phyloP scores from a whole-genome alignment of 169 alveolate genomes.

The Eimeria falciformis region DNA sequence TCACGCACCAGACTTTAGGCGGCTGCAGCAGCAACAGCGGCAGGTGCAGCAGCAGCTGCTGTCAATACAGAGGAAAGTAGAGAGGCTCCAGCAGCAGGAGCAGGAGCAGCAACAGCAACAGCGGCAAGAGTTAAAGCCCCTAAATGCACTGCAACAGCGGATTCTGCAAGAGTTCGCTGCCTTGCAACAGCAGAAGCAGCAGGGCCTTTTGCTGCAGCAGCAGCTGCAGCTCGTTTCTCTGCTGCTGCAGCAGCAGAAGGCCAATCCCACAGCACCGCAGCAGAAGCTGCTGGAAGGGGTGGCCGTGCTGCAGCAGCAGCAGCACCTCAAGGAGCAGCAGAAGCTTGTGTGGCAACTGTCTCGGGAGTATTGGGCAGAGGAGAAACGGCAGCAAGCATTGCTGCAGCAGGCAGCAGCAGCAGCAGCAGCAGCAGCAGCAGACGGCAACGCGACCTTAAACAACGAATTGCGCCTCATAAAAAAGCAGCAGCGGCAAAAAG shows the following conservation, averaged over 20 bases:
- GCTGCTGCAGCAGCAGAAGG: constrained; percentile 47
- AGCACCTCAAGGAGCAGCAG: constrained; percentile 34
- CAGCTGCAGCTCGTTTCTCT: constrained; percentile 61
- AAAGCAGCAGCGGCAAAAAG: constrained; percentile 26
- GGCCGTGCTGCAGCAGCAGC: constrained; percentile 36
- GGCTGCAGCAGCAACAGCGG: background rate
- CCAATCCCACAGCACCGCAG: background rate
- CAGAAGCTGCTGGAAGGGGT: background rate
- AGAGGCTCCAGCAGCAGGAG: background rate
- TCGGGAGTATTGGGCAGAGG: constrained; percentile 31
- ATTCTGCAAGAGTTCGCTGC: background rate
- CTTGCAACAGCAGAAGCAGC: constrained; percentile 58
- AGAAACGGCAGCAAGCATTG: constrained; percentile 23
- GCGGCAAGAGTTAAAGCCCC: background rate
- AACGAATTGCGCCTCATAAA: constrained; percentile 7
- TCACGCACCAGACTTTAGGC: constrained; percentile 20
- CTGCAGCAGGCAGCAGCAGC: constrained; percentile 38
- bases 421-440: constrained; percentile 16
- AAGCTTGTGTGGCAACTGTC: constrained; percentile 44
- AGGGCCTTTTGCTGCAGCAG: constrained; percentile 42
- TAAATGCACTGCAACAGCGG: background rate
- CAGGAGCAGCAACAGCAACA: background rate
- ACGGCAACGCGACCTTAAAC: background rate
- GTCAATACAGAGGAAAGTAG: background rate
- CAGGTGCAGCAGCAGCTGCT: constrained; percentile 12